phyloP scores from a whole-genome alignment of 805 yeast species.

The Teunomyces panamensis region DNA sequence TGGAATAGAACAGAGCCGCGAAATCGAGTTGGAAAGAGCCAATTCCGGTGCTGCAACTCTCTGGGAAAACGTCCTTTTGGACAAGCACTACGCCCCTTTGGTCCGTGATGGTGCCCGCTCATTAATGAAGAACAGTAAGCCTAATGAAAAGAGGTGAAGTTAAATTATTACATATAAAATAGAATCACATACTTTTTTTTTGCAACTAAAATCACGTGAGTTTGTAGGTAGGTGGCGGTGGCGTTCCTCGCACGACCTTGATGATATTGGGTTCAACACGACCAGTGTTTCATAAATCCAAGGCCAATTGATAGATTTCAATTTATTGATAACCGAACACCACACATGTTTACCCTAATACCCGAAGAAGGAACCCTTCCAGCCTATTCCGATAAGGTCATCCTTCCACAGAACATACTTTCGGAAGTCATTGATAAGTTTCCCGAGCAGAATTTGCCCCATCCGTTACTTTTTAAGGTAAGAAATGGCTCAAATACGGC shows the following conservation, averaged over 20 bases:
- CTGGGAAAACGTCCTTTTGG: slow-evolving; percentile 82
- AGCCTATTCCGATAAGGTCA: slow-evolving; percentile 28
- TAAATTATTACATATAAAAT: neutral
- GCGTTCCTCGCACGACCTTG: neutral
- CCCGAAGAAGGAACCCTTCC: slow-evolving; percentile 8
- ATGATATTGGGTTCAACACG: neutral
- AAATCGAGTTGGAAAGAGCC: slow-evolving; percentile 62
- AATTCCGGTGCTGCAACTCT: slow-evolving; percentile 86
- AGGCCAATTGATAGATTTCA: neutral
- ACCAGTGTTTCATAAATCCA: neutral
- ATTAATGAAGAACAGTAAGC: slow-evolving; percentile 38
- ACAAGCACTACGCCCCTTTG: slow-evolving; percentile 78
- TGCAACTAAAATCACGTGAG: neutral
- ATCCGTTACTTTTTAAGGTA: slow-evolving; percentile 37
- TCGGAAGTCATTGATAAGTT: slow-evolving; percentile 18
- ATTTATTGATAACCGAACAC: neutral
- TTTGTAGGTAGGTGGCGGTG: neutral
- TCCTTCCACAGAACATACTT: slow-evolving; percentile 28
- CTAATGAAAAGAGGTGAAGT: slow-evolving; percentile 7
- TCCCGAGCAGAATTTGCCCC: slow-evolving; percentile 21
- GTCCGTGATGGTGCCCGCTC: slow-evolving; percentile 64
- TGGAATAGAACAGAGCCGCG: slow-evolving; percentile 51
- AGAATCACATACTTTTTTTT: neutral
- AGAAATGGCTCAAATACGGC: slow-evolving; percentile 10
- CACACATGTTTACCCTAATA: neutral